phyloP scores from a whole-genome alignment of 2,329 filamentous ascomycete genomes.

The Ophiocordyceps camponoti-saundersi region DNA sequence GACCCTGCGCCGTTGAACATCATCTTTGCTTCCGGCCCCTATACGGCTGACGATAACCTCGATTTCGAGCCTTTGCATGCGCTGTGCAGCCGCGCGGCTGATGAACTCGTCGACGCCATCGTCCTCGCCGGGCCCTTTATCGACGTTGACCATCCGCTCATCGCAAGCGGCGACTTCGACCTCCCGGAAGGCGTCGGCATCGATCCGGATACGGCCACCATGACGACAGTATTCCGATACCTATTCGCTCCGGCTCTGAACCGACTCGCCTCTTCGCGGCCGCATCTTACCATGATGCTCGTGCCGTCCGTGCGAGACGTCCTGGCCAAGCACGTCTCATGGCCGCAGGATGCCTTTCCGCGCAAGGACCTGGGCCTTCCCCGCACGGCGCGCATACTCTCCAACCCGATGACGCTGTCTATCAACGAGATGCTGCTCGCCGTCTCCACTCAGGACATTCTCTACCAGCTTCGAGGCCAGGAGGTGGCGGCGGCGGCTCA shows the following conservation, averaged over 20 bases:
- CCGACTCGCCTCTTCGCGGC: constrained; percentile 51
- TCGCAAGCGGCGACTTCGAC: constrained; percentile 67
- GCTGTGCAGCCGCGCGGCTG: constrained; percentile 60
- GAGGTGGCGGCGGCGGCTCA: constrained; percentile 29
- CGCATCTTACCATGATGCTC: constrained; percentile 64
- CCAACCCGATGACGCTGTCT: constrained; percentile 78
- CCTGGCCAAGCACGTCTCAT: constrained; percentile 69
- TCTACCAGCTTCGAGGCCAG: constrained; percentile 66
- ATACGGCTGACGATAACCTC: constrained; percentile 82
- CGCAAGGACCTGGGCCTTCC: constrained; percentile 62
- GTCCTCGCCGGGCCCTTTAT: constrained; percentile 78
- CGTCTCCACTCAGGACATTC: constrained; percentile 65
- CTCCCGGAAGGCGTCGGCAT: constrained; percentile 48
- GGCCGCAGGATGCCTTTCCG: constrained; percentile 50
- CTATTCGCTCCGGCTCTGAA: constrained; percentile 60
- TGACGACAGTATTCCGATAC: constrained; percentile 69
- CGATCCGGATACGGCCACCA: constrained; percentile 62
- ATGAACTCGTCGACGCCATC: constrained; percentile 59
- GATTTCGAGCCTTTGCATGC: constrained; percentile 76
- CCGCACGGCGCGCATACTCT: constrained; percentile 59
- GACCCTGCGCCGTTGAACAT: constrained; percentile 53
- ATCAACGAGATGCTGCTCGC: constrained; percentile 78
- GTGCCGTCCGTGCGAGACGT: constrained; percentile 71
- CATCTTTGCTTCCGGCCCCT: constrained; percentile 70
- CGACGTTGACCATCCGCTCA: constrained; percentile 76